A percentile compares a stretch with the other conserved stretches of the same genome.
Conservation (phyloP, 2,329 filamentous ascomycete species). For the Calonectria crousiana region DNA sequence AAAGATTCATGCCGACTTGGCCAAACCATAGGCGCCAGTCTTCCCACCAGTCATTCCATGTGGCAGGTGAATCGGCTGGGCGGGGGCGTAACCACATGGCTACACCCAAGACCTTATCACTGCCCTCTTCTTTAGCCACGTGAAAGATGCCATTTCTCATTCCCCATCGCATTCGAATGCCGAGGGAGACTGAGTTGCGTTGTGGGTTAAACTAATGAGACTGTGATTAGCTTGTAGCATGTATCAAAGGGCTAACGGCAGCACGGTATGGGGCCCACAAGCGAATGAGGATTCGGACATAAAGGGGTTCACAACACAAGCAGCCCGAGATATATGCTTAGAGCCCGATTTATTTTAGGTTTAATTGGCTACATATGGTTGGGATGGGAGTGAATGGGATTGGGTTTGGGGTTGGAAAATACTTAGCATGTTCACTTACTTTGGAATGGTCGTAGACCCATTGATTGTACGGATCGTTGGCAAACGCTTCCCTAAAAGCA, state of each 20-base stretch:
- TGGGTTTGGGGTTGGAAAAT: neutral
- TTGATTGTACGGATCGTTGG: slow-evolving; percentile 73
- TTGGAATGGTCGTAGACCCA: slow-evolving; percentile 74
- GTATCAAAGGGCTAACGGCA: neutral
- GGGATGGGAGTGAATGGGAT: neutral
- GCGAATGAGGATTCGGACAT: neutral
- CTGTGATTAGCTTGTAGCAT: neutral
- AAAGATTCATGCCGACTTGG: slow-evolving; percentile 76
- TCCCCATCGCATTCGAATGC: slow-evolving; percentile 76
- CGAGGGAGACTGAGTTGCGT: slow-evolving; percentile 73
- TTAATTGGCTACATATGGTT: neutral
- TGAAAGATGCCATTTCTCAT: slow-evolving; percentile 78
- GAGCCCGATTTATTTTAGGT: neutral
- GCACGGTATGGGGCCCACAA: neutral
- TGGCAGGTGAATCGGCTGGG: slow-evolving; percentile 58
- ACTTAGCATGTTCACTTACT: slow-evolving; percentile 41
- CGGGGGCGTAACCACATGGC: slow-evolving; percentile 79
- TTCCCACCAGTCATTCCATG: slow-evolving; percentile 73
- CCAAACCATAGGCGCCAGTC: slow-evolving; percentile 74
- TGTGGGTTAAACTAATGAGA: slow-evolving; percentile 65
- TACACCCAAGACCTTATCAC: slow-evolving; percentile 72
- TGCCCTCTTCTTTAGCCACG: slow-evolving; percentile 72
- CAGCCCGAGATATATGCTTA: neutral
- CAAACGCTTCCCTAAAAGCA: slow-evolving; percentile 64
- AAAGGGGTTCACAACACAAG: neutral